Evolutionary conservation across 352 stramenopile genomes (phyloP).

Genomic region (Pythium utonaiense): DNA sequence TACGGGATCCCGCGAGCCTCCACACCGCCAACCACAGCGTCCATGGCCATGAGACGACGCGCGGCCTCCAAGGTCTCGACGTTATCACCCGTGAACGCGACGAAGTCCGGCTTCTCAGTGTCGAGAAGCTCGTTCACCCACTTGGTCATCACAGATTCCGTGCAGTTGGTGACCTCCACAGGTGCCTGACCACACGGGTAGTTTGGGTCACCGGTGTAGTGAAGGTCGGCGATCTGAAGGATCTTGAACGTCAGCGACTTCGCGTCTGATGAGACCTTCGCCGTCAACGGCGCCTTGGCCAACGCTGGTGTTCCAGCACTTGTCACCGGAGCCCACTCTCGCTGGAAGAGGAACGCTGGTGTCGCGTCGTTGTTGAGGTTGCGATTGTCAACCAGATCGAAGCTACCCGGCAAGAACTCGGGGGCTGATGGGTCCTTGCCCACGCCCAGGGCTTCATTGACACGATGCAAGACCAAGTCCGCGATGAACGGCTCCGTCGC

Average conservation of each 20-base stretch:
- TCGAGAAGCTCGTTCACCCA: constrained; percentile 57
- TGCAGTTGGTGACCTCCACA: constrained; percentile 22
- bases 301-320: neutral
- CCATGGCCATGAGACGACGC: constrained; percentile 31
- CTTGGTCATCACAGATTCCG: constrained; percentile 41
- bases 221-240: constrained; percentile 65
- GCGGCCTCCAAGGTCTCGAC: constrained; percentile 29
- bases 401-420: constrained; percentile 11
- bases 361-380: constrained; percentile 2
- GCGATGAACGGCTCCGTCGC: constrained; percentile 7
- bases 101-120: constrained; percentile 54
- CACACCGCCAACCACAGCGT: constrained; percentile 30
- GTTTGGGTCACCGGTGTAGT: constrained; percentile 42
- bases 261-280: constrained; percentile 14
- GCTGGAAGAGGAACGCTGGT: constrained; percentile 3
- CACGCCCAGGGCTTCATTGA: neutral
- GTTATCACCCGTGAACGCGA: constrained; percentile 64
- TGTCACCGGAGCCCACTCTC: too few species aligned
- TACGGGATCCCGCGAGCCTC: constrained; percentile 50
- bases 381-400: neutral
- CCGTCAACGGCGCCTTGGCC: constrained; percentile 28
- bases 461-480: constrained; percentile 5
- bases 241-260: constrained; percentile 46
- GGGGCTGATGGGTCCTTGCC: neutral
- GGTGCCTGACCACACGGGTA: constrained; percentile 31